These are phyloP conservation scores for Phlebiopsis gigantea DNA, from an alignment of 768 basidiomycete species.

Conservation along the genomic window DNA sequence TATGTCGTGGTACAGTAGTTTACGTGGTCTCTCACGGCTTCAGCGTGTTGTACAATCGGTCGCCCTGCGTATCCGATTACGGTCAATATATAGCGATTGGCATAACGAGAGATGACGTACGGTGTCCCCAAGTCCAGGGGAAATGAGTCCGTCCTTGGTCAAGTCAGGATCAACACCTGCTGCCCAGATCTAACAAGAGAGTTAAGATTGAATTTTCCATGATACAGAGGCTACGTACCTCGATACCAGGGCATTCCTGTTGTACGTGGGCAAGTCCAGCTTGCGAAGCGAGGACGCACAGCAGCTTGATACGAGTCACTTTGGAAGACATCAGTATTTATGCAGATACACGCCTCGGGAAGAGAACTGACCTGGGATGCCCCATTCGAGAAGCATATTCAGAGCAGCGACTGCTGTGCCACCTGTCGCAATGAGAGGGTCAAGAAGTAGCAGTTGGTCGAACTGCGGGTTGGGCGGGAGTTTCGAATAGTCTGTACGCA, in stretches of 20 bases:
- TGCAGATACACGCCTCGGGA: no score
- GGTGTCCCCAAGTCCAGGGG: conserved; percentile 89
- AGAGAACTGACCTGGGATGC: conserved; percentile 49
- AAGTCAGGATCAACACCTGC: conserved; percentile 74
- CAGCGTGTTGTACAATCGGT: conserved; percentile 77
- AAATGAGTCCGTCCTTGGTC: conserved; percentile 72
- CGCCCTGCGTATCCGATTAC: conserved; percentile 47
- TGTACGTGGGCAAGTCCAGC: conserved; percentile 67
- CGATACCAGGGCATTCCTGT: conserved; percentile 66
- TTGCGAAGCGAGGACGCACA: conserved; percentile 76
- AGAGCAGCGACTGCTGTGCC: conserved; percentile 88
- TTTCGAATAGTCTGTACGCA: conserved; percentile 76
- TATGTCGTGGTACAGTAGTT: background rate
- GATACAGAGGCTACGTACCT: conserved; percentile 41
- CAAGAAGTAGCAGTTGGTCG: conserved; percentile 82
- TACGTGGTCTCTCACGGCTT: conserved; percentile 11
- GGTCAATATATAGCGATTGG: conserved; percentile 1
- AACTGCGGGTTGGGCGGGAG: conserved; percentile 70
- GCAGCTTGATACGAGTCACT: conserved; percentile 74
- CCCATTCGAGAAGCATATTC: conserved; percentile 82
- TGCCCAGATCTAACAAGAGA: conserved; percentile 65
- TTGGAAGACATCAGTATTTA: background rate
- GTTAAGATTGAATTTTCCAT: conserved; percentile 2
- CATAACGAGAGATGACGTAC: conserved; percentile 37
- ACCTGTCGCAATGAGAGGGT: conserved; percentile 92